Evolutionary conservation across 2,329 filamentous ascomycete genomes (phyloP).

Genomic region (Metarhizium robertsii): DNA sequence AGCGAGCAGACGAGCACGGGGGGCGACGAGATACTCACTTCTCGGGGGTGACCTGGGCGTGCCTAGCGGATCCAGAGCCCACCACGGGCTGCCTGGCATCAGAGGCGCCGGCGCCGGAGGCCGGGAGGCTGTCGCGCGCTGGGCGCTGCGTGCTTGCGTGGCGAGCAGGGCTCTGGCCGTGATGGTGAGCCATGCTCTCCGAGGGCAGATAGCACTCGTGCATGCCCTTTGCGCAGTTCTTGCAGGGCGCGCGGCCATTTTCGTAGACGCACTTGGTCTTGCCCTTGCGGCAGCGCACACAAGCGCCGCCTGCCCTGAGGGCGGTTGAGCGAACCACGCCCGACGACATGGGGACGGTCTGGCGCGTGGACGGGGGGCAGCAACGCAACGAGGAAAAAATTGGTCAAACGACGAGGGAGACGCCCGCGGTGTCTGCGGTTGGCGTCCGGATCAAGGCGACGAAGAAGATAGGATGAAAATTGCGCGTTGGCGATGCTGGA

Average conservation of each 20-base stretch:
- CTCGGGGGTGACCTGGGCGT: constrained; percentile 37
- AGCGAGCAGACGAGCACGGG: neutral
- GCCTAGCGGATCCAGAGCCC: constrained; percentile 36
- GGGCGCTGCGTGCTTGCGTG: constrained; percentile 37
- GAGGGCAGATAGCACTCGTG: constrained; percentile 55
- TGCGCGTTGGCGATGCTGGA: constrained; percentile 1
- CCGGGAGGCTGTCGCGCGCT: constrained; percentile 44
- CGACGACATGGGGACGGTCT: constrained; percentile 30
- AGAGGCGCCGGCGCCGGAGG: constrained; percentile 37
- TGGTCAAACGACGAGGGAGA: neutral
- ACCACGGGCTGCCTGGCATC: constrained; percentile 33
- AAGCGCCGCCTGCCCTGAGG: constrained; percentile 51
- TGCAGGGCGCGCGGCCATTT: constrained; percentile 51
- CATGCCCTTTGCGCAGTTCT: constrained; percentile 55
- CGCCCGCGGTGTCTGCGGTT: constrained; percentile 1
- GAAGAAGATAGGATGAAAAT: constrained; percentile 2
- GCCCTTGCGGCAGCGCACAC: constrained; percentile 54
- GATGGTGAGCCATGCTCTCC: constrained; percentile 49
- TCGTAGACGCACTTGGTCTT: constrained; percentile 58
- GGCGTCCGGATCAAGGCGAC: neutral
- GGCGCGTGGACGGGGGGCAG: neutral
- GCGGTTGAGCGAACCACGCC: constrained; percentile 46
- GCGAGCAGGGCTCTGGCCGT: constrained; percentile 48
- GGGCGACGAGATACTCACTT: constrained; percentile 39
- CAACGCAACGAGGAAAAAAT: neutral